Evolutionary conservation across 148 eudicot genomes (phyloP), one percentile per base, ranked within the genome.

Genomic region (Bassia scoparia): DNA sequence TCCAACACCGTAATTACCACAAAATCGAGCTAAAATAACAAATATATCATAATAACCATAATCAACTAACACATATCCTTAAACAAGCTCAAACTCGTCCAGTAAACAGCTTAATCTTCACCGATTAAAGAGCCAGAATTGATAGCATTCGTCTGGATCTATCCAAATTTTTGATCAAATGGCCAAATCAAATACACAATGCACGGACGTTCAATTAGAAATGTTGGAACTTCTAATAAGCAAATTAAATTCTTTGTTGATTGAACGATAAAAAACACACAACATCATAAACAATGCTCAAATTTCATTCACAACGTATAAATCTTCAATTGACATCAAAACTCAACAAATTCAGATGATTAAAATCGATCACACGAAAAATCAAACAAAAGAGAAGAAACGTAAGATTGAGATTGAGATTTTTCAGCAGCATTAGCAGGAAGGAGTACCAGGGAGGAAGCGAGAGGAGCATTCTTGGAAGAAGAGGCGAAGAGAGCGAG

Each of bases 401-500:
- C n/a, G n/a, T n/a, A n/a, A n/a, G n/a, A n/a, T n/a, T n/a, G n/a
- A n/a, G n/a, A n/a, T n/a, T n/a, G 15, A 48, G 15, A 4, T 41
- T 5, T n/a, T n/a, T n/a, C n/a, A n/a, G n/a, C 13, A 24, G 26
- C 5, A 23, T 9, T 13, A 65, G 24, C 3, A 69, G 58, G 55
- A 46, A 24, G 24, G 23, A 34, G 7, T 71, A 90, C 98, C 91
- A 33, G 93, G 79, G 62, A 90, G 72, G 24, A 79, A 74, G 5
- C 78, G 87, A 46, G 89, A 84, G 65, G 80, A 29, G 48, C 65
- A 87, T n/a, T n/a, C 78, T 81, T 84, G 10, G 93, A 81, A 79
- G 88, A 81, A 31, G 92, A 89, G 69, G 88, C 16, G 80, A 61
- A 94, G 37, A 69, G 93, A 86, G 73, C 86, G 87, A 6, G 90